Percentiles rank a stretch among this genome's conserved stretches.
Evolutionary conservation across 2,329 filamentous ascomycete species (phyloP).

Genomic region (Dactylellina haptotyla): DNA sequence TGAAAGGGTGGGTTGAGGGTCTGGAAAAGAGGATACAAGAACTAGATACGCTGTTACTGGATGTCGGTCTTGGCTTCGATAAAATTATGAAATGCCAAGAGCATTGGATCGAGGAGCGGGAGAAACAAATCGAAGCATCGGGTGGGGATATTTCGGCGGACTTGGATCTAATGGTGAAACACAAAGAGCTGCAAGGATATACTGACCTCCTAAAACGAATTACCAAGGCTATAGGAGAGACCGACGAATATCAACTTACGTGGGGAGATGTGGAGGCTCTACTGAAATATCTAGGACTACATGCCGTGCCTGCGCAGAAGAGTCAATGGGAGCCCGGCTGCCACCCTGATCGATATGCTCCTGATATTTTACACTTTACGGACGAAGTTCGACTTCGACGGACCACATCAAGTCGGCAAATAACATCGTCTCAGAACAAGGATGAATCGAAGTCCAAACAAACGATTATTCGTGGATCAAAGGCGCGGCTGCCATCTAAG

Average conservation of each 20-base stretch:
- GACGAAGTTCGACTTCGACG: background rate
- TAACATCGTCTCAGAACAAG: background rate
- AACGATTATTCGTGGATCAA: background rate
- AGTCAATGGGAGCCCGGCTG: background rate
- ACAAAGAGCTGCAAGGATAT: background rate
- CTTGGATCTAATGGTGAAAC: background rate
- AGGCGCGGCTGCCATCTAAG: background rate
- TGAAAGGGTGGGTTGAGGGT: background rate
- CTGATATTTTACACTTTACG: background rate
- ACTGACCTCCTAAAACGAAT: background rate
- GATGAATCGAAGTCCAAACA: background rate
- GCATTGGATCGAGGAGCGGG: background rate
- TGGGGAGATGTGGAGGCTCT: background rate
- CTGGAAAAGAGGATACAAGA: background rate
- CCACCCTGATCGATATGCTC: conserved; percentile 15
- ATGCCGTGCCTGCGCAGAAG: background rate
- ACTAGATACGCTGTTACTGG: background rate
- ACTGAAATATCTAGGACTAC: background rate
- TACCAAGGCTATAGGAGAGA: background rate
- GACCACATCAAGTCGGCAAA: background rate
- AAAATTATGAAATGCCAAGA: background rate
- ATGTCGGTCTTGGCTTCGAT: background rate
- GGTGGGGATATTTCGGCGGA: conserved; percentile 1
- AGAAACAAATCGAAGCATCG: background rate
- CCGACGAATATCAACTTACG: background rate